Evolutionary conservation across 2,329 filamentous ascomycete species (phyloP).

Genomic region (Colletotrichum tofieldiae): DNA sequence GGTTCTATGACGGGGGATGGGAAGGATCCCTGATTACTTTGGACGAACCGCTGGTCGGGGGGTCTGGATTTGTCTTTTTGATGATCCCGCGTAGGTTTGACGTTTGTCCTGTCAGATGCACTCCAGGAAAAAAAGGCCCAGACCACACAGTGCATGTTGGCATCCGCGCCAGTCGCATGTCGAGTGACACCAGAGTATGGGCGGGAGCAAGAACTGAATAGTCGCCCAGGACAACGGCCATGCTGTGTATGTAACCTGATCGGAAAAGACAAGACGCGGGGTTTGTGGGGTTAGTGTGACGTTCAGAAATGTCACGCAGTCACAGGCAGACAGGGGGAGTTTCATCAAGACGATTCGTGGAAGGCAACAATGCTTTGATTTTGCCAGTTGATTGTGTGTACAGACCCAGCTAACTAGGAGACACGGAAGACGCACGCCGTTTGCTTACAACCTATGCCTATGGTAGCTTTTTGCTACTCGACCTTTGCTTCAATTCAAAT

Average conservation of each 20-base stretch:
- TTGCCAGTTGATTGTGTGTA: slow-evolving; percentile 32
- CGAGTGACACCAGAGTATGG: slow-evolving; percentile 11
- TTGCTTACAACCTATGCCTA: slow-evolving; percentile 4
- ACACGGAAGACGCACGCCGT: slow-evolving; percentile 22
- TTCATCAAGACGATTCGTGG: background rate
- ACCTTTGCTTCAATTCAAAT: slow-evolving; percentile 31
- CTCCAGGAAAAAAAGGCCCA: slow-evolving; percentile 2
- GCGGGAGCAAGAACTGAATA: slow-evolving; percentile 1
- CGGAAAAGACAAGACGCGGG: slow-evolving; percentile 5
- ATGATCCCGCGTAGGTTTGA: background rate
- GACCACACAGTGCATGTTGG: slow-evolving; percentile 8
- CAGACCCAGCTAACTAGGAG: slow-evolving; percentile 22
- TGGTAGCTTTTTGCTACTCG: slow-evolving; percentile 24
- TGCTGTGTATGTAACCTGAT: slow-evolving; percentile 27
- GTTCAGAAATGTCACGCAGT: background rate
- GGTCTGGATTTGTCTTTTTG: background rate
- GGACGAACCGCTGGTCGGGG: background rate
- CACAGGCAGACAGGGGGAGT: background rate
- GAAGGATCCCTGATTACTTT: background rate
- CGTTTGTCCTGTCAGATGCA: background rate
- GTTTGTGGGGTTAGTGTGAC: background rate
- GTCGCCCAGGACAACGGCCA: slow-evolving; percentile 18
- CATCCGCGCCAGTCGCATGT: slow-evolving; percentile 3
- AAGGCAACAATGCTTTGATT: slow-evolving; percentile 22
- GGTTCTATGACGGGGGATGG: background rate